Evolutionary conservation across 169 alveolate species (phyloP).

Genomic region (Plasmodium relictum): DNA sequence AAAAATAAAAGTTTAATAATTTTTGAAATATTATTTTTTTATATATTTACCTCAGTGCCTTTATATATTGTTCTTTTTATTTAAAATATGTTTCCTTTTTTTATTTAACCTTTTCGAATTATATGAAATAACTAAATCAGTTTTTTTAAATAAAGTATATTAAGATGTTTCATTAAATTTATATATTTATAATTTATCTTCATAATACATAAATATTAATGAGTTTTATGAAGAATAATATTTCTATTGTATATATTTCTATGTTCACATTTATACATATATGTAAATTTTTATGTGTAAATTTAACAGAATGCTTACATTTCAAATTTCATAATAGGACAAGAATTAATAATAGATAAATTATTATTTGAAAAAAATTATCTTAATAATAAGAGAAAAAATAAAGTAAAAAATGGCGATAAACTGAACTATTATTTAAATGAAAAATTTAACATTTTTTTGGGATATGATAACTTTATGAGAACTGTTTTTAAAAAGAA

Average conservation of each 20-base stretch:
- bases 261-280: slow-evolving; percentile 3
- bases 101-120: no score
- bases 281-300: neutral
- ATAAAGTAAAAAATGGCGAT: slow-evolving; percentile 22
- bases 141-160: no score
- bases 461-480: slow-evolving; percentile 59
- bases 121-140: no score
- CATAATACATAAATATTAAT: neutral
- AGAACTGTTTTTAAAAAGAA: slow-evolving; percentile 52
- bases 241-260: neutral
- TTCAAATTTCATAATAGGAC: slow-evolving; percentile 48
- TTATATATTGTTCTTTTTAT: no score
- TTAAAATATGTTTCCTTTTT: no score
- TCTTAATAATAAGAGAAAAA: slow-evolving; percentile 23
- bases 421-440: slow-evolving; percentile 34
- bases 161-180: no score
- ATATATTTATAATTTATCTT: no score
- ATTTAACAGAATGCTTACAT: slow-evolving; percentile 21
- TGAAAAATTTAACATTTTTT: slow-evolving; percentile 29
- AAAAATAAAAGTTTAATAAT: neutral
- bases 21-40: no score
- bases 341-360: slow-evolving; percentile 58
- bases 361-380: slow-evolving; percentile 58
- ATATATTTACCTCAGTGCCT: no score
- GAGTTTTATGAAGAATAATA: no score